Conservation (phyloP, 331 rosid species). For the Pyracantha coccinea region DNA sequence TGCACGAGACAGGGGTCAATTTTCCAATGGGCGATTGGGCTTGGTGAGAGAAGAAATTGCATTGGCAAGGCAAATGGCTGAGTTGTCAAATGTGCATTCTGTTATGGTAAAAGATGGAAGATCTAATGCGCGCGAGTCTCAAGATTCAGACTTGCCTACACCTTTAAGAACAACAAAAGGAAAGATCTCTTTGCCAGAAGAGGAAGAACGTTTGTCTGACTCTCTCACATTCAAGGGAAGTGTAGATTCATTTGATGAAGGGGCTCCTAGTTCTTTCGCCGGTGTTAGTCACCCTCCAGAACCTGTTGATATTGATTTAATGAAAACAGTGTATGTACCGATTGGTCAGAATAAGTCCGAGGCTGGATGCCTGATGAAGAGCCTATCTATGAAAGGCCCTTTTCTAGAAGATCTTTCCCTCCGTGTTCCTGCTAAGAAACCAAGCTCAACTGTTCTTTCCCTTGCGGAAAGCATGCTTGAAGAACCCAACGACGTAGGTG, state of each 20-base stretch:
- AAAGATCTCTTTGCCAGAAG: conserved; percentile 47
- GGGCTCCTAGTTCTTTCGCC: conserved; percentile 63
- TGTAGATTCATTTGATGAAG: conserved; percentile 50
- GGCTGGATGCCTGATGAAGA: conserved; percentile 66
- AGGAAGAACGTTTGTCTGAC: conserved; percentile 43
- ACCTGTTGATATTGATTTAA: conserved; percentile 91
- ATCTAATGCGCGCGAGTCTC: conserved; percentile 29
- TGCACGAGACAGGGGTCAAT: conserved; percentile 22
- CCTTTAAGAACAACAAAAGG: conserved; percentile 48
- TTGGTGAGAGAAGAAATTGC: conserved; percentile 38
- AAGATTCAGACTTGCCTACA: conserved; percentile 26
- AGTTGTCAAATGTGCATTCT: conserved; percentile 43
- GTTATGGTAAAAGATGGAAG: conserved; percentile 39
- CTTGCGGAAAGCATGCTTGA: conserved; percentile 59
- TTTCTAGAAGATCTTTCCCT: conserved; percentile 69
- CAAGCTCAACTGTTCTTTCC: conserved; percentile 39
- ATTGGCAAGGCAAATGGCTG: conserved; percentile 27
- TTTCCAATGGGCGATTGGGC: conserved; percentile 33
- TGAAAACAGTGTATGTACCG: conserved; percentile 77
- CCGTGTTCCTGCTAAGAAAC: conserved; percentile 55
- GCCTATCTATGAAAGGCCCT: conserved; percentile 77
- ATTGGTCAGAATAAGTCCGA: conserved; percentile 68
- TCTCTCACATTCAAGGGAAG: conserved; percentile 44
- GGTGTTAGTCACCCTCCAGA: conserved; percentile 99
- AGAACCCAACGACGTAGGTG: conserved; percentile 42